Base-by-base conservation (phyloP, 1,284 basidiomycete genomes). In the Malassezia furfur region DNA sequence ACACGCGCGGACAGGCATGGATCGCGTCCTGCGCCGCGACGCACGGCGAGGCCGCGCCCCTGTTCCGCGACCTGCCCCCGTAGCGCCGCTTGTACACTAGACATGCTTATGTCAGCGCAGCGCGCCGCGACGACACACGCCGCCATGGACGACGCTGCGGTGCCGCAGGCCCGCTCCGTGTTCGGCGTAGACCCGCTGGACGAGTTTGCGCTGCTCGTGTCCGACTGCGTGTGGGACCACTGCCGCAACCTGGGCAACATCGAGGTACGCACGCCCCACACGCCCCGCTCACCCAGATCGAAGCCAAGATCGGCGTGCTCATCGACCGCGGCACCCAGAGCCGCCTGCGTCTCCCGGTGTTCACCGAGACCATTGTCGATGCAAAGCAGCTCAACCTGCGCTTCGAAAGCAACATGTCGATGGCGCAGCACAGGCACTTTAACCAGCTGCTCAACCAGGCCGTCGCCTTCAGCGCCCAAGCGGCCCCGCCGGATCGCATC, bases 141-240 rank as follows among this genome's bases (percentile, higher is more conserved):
- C 14, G 21, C 17, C 14, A 45, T 45, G 43, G 43, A 45, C 4
- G 22, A 32, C 14, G 15, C 17, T 17, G 43, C 35, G 17, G 38
- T 15, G 30, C 34, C n/a, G n/a, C n/a, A n/a, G 25, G 19, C 39
- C 25, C 55, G 50, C 25, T 57, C 87, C 19, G 88, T 96, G 65
- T 85, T 96, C 41, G 88, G 88, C 54, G 84, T 91, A 47, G 88
- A 91, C 68, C 91, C 93, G 2, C 78, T 91, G 37, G 91, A 96
- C 76, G 91, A 96, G 72, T 91, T 96, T 73, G 89, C 91, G 59
- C 82, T 82, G 68, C 85, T 88, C 66, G 81, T 98, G 44, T 91
- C 88, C 22, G 88, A 96, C 75, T 98, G 90, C 77, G 79, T 96
- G 38, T 76, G 79, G 75, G 60, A 66, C 12, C 58, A 67, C 19